A percentile compares a stretch with the other conserved stretches of the same genome.
These are phyloP conservation scores for Hanseniaspora singularis DNA, from an alignment of 805 yeast genomes.

Conservation along the genomic window DNA sequence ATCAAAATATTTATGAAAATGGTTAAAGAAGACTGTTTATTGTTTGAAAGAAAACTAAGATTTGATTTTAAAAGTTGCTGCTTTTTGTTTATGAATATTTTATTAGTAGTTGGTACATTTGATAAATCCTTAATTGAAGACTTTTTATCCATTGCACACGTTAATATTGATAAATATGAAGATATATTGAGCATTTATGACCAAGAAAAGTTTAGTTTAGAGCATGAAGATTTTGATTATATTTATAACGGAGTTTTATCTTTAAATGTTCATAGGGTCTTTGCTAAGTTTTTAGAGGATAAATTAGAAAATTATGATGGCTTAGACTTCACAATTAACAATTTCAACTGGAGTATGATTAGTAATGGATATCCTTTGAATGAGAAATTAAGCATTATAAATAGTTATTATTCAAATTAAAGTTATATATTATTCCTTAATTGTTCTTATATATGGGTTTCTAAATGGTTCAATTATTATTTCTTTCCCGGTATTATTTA, in stretches of 20 bases:
- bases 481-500: neutral
- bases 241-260: neutral
- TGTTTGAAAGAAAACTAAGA: neutral
- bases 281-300: neutral
- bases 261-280: neutral
- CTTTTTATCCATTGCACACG: neutral
- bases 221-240: neutral
- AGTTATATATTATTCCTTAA: neutral
- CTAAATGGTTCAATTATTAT: constrained; percentile 9
- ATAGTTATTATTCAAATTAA: too few relatives aligned
- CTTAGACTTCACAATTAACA: neutral
- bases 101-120: neutral
- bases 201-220: neutral
- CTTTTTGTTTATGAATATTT: neutral
- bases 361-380: too few relatives aligned
- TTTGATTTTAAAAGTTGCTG: constrained; percentile 1
- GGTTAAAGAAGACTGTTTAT: neutral
- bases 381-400: too few relatives aligned
- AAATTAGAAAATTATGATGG: neutral
- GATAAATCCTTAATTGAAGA: neutral
- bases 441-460: constrained; percentile 2
- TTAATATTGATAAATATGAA: neutral
- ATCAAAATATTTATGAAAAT: neutral
- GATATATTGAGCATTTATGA: neutral
- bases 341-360: neutral